These are phyloP conservation scores for Austroboletus niveus DNA, from an alignment of 1,284 basidiomycete genomes.

Conservation along the genomic window DNA sequence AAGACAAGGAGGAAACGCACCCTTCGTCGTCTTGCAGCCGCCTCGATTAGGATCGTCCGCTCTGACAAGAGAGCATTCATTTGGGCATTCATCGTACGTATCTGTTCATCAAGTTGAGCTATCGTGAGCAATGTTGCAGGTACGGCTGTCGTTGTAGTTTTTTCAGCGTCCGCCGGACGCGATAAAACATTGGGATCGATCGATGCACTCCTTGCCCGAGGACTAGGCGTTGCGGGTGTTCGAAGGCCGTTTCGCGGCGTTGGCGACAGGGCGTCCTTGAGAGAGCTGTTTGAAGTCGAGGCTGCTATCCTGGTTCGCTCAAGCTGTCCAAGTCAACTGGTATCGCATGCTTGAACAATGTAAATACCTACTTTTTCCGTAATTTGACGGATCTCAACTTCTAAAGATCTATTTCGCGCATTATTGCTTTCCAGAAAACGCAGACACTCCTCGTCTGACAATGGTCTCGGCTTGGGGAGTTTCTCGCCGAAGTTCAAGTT, in stretches of 20 bases:
- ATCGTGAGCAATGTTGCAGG: slow-evolving; percentile 13
- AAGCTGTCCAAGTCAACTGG: slow-evolving; percentile 14
- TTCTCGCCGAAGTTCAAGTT: background rate
- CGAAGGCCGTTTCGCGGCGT: background rate
- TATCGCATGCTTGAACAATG: background rate
- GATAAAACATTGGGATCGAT: slow-evolving; percentile 19
- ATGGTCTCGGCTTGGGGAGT: slow-evolving; percentile 13
- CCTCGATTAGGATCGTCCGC: slow-evolving; percentile 30
- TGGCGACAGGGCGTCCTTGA: background rate
- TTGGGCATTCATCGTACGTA: slow-evolving; percentile 34
- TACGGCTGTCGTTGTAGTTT: background rate
- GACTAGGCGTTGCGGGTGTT: background rate
- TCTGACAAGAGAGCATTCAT: slow-evolving; percentile 39
- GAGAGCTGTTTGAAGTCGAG: background rate
- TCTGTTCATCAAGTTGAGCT: slow-evolving; percentile 34
- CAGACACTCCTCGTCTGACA: slow-evolving; percentile 41
- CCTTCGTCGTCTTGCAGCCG: slow-evolving; percentile 23
- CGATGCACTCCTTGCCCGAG: slow-evolving; percentile 25
- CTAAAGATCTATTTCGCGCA: slow-evolving; percentile 43
- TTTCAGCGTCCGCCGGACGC: background rate
- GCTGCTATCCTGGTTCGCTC: slow-evolving; percentile 17
- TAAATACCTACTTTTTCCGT: slow-evolving; percentile 36
- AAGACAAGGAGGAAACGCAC: slow-evolving; percentile 14
- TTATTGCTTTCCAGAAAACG: slow-evolving; percentile 39
- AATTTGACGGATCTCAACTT: slow-evolving; percentile 45